These are phyloP conservation scores for Trichophaea hybrida DNA, from an alignment of 2,329 filamentous ascomycete genomes.

Conservation along the genomic window DNA sequence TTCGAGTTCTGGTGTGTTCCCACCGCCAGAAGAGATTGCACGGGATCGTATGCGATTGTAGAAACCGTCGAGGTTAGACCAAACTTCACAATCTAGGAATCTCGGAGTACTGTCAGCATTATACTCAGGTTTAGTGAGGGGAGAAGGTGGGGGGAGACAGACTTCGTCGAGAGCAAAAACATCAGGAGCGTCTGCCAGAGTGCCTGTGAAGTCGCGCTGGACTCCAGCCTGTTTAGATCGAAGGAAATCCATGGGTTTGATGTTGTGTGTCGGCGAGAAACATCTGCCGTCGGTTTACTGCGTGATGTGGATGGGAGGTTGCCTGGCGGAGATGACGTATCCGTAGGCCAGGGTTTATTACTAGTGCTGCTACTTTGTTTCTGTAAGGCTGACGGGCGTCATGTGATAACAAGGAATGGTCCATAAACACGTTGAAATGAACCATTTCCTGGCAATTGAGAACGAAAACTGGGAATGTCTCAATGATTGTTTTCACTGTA, in stretches of 20 bases:
- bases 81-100: slow-evolving; percentile 23
- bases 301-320: neutral
- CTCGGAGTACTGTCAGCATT: slow-evolving; percentile 6
- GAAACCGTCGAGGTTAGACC: slow-evolving; percentile 41
- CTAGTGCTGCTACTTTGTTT: too few relatives aligned
- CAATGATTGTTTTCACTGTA: too few relatives aligned
- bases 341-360: too few relatives aligned
- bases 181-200: slow-evolving; percentile 45
- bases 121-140: neutral
- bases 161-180: slow-evolving; percentile 66
- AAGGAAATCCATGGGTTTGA: slow-evolving; percentile 42
- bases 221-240: slow-evolving; percentile 88
- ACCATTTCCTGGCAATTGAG: too few relatives aligned
- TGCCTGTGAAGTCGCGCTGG: slow-evolving; percentile 69
- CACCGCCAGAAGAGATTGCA: slow-evolving; percentile 84
- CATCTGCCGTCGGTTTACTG: neutral
- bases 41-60: slow-evolving; percentile 76
- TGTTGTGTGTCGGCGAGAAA: neutral
- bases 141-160: slow-evolving; percentile 7
- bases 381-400: too few relatives aligned
- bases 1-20: slow-evolving; percentile 80
- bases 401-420: too few relatives aligned
- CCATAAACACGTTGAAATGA: too few relatives aligned
- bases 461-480: too few relatives aligned
- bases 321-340: neutral